A percentile compares a stretch with the other conserved stretches of the same genome.
Conservation (phyloP, 1,284 basidiomycete species). For the Ceratobasidium sp. region DNA sequence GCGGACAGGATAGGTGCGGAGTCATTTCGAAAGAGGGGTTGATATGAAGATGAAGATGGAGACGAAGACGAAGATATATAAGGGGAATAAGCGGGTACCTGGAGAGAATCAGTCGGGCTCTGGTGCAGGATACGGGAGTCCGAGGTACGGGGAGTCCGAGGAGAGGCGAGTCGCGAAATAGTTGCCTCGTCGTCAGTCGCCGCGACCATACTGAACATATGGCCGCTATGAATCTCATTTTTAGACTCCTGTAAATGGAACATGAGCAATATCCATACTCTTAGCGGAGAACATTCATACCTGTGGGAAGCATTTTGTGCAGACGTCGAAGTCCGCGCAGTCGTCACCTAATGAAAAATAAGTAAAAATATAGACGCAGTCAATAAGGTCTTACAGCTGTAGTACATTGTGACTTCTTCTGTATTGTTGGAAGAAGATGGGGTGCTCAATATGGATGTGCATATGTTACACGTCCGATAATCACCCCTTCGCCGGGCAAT, state of each 20-base stretch:
- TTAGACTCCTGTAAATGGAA: conserved; percentile 5
- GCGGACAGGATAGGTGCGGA: neutral
- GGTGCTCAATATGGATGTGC: neutral
- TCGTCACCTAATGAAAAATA: neutral
- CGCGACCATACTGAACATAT: conserved; percentile 28
- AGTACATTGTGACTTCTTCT: no score
- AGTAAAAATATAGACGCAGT: neutral
- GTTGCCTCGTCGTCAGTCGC: conserved; percentile 37
- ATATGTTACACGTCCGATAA: conserved; percentile 12
- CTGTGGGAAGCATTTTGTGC: conserved; percentile 31
- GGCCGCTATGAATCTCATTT: neutral
- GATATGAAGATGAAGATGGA: conserved; percentile 2
- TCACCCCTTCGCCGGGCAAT: conserved; percentile 13
- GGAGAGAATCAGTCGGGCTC: neutral
- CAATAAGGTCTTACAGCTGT: no score
- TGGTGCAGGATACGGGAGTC: neutral
- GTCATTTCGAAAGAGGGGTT: neutral
- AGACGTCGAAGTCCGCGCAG: conserved; percentile 30
- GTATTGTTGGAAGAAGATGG: neutral
- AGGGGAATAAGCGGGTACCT: neutral
- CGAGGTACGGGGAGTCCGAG: neutral
- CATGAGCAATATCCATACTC: neutral
- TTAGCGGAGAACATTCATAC: conserved; percentile 1
- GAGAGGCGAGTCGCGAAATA: conserved; percentile 15
- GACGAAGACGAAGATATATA: neutral